A percentile compares a stretch with the other conserved stretches of the same genome.
phyloP scores from a whole-genome alignment of 2,329 filamentous ascomycete species.

The Fusarium musae region DNA sequence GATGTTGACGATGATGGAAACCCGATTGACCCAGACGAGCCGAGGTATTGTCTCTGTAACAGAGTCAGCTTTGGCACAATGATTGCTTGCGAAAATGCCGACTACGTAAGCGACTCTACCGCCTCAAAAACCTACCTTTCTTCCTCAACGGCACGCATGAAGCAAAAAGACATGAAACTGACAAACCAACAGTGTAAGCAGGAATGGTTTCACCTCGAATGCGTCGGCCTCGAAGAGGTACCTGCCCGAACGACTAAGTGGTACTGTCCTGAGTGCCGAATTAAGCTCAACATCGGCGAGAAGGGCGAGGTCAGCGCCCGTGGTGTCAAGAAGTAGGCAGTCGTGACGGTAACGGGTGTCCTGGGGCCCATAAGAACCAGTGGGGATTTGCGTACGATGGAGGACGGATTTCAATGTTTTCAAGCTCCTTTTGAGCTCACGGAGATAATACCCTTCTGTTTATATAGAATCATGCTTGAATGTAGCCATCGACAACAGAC shows the following conservation, averaged over 20 bases:
- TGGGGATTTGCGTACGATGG: background rate
- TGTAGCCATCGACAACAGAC: background rate
- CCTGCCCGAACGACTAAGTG: constrained; percentile 81
- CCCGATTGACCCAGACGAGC: constrained; percentile 78
- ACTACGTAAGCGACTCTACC: constrained; percentile 63
- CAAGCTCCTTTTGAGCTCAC: background rate
- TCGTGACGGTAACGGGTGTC: background rate
- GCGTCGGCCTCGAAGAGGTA: constrained; percentile 74
- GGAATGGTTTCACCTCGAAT: constrained; percentile 88
- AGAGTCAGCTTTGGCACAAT: constrained; percentile 84
- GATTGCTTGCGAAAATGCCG: constrained; percentile 84
- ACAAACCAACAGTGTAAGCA: constrained; percentile 72
- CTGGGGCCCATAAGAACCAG: background rate
- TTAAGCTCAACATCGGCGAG: constrained; percentile 70
- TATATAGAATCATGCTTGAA: background rate
- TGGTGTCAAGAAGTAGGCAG: constrained; percentile 58
- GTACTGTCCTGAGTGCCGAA: constrained; percentile 84
- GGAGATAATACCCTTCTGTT: constrained; percentile 19
- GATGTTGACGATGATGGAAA: constrained; percentile 76
- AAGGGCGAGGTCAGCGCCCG: constrained; percentile 71
- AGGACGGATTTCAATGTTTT: background rate
- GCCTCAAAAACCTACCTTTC: background rate
- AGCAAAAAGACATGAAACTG: constrained; percentile 28
- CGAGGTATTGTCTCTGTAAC: constrained; percentile 81
- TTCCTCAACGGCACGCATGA: constrained; percentile 6